phyloP scores from a whole-genome alignment of 768 basidiomycete species.

The Guyanaporus albipodus region DNA sequence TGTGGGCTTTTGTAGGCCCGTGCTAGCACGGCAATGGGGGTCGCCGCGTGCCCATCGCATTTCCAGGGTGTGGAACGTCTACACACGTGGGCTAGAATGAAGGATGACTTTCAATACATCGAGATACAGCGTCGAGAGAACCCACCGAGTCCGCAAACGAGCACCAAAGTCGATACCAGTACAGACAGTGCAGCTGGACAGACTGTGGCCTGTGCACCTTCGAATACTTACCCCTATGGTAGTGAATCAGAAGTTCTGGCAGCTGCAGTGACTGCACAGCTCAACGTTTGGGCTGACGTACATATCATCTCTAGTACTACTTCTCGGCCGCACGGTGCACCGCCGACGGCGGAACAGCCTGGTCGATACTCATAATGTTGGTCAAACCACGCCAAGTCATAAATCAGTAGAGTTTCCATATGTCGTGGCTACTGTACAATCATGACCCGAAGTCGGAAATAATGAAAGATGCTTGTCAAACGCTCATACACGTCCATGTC shows the following conservation, averaged over 20 bases:
- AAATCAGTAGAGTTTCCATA: constrained; percentile 10
- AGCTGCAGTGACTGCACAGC: too few species aligned
- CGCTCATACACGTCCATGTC: constrained; percentile 15
- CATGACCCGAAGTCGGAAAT: constrained; percentile 7
- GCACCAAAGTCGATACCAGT: too few species aligned
- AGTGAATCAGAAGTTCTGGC: too few species aligned
- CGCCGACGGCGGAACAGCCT: background rate
- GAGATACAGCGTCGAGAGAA: constrained; percentile 1
- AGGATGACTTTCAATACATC: background rate
- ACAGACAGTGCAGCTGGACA: too few species aligned
- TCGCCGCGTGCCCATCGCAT: constrained; percentile 25
- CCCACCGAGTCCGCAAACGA: background rate
- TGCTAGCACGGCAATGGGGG: constrained; percentile 9
- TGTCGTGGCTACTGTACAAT: constrained; percentile 29
- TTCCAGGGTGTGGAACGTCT: constrained; percentile 20
- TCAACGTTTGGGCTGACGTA: too few species aligned
- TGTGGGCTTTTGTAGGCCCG: constrained; percentile 26
- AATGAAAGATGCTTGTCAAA: constrained; percentile 8
- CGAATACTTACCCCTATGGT: too few species aligned
- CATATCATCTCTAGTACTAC: too few species aligned
- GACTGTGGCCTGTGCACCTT: too few species aligned
- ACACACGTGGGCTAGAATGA: constrained; percentile 21
- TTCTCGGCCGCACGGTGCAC: too few species aligned
- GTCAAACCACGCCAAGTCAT: too few species aligned
- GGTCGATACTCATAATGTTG: too few species aligned